Base-by-base conservation (phyloP, 2,329 filamentous ascomycete genomes). In the Myriosclerotinia duriaeana region DNA sequence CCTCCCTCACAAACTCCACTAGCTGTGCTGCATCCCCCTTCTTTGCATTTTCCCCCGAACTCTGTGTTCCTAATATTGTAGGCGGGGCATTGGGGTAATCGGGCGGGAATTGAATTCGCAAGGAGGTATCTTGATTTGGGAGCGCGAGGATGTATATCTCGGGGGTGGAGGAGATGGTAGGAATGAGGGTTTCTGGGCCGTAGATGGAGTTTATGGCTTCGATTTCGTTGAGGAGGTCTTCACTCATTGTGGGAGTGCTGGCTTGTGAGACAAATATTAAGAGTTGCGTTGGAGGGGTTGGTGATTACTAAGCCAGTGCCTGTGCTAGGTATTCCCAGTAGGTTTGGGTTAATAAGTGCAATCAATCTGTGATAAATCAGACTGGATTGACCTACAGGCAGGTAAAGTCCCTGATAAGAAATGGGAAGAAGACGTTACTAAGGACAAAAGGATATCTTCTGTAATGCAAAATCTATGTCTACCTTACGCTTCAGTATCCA, bases 141-240 rank as follows among this genome's bases (percentile, higher is more conserved):
- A 94, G 83, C 61, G 83, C 84, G 60, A 97, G 83, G 64, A 89
- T 78, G 78, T 88, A 87, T 71, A 84, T 71, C 6, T 66, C 40
- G 72, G 79, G 69, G 26, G 75, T 72, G 50, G 78, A 74, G 30
- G 78, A 76, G 67, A 79, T 74, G 53, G 81, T 73, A 3, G 48
- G 53, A 1, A 72, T 68, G 9, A 93, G 81, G 14, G 89, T 89
- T n/a, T 80, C 81, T 58, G 87, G 83, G 70, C 87, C 89, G 78
- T 93, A 95, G 71, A 95, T 95, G 65, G 91, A 91, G 78, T 94
- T 95, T 74, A 95, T 89, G 69, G 89, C 91, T 74, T 89, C 89
- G 40, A 93, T 80, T 76, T 95, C 91, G 78, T 95, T 91, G 59
- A 79, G 77, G 36, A 94, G 83, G 46, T 76, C 74, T 67, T 77